These are phyloP conservation scores for Lathyrus oleraceus DNA, from an alignment of 306 rosid species.

Conservation along the genomic window DNA sequence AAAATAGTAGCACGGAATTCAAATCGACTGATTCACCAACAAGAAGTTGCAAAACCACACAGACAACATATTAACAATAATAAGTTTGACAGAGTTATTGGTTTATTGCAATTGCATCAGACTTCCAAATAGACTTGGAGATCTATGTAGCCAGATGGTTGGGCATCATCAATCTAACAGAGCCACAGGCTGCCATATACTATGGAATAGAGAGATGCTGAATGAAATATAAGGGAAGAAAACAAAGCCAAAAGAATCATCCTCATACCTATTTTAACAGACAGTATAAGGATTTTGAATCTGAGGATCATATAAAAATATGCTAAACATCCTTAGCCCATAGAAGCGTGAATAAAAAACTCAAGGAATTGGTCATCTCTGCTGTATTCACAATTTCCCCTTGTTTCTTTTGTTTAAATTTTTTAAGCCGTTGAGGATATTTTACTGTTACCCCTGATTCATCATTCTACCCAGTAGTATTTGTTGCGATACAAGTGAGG, in stretches of 20 bases:
- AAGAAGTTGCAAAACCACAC: constrained; percentile 7
- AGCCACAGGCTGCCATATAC: constrained; percentile 2
- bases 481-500: too few species aligned
- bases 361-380: not conserved
- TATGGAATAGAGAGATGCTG: not conserved
- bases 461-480: not conserved
- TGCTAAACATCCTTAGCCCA: not conserved
- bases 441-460: not conserved
- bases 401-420: not conserved
- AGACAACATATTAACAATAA: constrained; percentile 4
- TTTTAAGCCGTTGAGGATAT: constrained; percentile 12
- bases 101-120: not conserved
- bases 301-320: not conserved
- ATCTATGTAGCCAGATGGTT: constrained; percentile 24
- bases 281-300: not conserved
- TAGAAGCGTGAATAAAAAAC: not conserved
- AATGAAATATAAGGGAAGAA: not conserved
- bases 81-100: constrained; percentile 11
- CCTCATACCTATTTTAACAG: constrained; percentile 4
- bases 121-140: constrained; percentile 4
- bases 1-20: not conserved
- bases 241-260: not conserved
- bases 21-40: not conserved
- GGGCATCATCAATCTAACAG: constrained; percentile 8
- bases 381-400: not conserved